Conservation (phyloP, 2,329 filamentous ascomycete genomes). For the Phyllosticta citribraziliensis region DNA sequence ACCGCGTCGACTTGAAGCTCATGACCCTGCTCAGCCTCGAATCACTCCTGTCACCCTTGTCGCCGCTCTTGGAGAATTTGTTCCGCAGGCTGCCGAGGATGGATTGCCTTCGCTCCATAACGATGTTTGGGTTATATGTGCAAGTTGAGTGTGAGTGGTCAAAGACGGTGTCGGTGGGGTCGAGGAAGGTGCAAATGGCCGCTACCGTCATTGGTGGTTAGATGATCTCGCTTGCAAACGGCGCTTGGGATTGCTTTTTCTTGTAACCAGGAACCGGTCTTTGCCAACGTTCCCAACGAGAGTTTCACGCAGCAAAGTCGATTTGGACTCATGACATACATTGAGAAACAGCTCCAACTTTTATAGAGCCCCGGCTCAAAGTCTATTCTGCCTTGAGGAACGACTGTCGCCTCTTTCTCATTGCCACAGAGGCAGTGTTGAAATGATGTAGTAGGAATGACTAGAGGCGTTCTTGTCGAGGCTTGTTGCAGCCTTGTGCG, state of each 20-base stretch:
- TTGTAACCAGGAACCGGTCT: not conserved
- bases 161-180: not conserved
- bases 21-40: constrained; percentile 5
- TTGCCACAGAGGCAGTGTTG: not conserved
- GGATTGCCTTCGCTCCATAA: constrained; percentile 3
- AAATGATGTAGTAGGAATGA: not conserved
- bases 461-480: not conserved
- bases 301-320: not conserved
- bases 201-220: not conserved
- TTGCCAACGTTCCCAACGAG: not conserved
- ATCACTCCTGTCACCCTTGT: not conserved
- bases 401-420: not conserved
- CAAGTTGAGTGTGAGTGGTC: not conserved
- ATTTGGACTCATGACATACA: not conserved
- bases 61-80: constrained; percentile 13
- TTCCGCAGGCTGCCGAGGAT: constrained; percentile 20
- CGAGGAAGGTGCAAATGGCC: not conserved
- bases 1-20: constrained; percentile 13
- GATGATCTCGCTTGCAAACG: not conserved
- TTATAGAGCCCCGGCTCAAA: not conserved
- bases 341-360: not conserved
- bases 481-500: not conserved
- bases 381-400: not conserved
- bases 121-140: not conserved
- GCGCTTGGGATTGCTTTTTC: not conserved